phyloP scores from a whole-genome alignment of 164 flowering plant species.

The Vitis amurensis region DNA sequence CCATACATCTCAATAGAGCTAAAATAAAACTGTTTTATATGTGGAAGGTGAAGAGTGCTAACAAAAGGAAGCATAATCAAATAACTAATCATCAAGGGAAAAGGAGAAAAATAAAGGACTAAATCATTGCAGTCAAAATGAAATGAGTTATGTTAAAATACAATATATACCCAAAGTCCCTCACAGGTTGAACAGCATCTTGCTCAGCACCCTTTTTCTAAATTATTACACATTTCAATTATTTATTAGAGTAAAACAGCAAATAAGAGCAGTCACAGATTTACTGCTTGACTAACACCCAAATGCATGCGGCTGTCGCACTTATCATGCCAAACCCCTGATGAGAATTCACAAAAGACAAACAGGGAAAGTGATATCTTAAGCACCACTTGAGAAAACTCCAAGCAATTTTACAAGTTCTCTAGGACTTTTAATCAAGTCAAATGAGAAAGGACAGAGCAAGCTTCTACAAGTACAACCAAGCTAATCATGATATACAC shows the following conservation, averaged over 20 bases:
- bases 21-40: too few relatives aligned
- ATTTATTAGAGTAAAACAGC: background rate
- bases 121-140: background rate
- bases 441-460: too few relatives aligned
- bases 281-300: constrained; percentile 82
- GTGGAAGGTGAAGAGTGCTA: too few relatives aligned
- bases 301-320: constrained; percentile 87
- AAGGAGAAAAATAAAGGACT: background rate
- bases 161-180: background rate
- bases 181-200: background rate
- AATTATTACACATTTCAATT: background rate
- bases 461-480: too few relatives aligned
- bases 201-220: background rate
- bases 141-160: background rate
- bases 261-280: constrained; percentile 16
- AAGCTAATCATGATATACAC: too few relatives aligned
- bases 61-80: too few relatives aligned
- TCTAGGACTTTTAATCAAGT: too few relatives aligned
- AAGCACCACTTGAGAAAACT: too few relatives aligned
- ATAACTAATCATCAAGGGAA: background rate
- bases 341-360: constrained; percentile 17
- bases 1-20: too few relatives aligned
- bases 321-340: constrained; percentile 94
- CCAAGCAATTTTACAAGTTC: too few relatives aligned
- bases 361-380: background rate